Percentiles rank a stretch among this genome's conserved stretches.
phyloP scores from a whole-genome alignment of 2,329 filamentous ascomycete species.

The Phaeoacremonium minimum region DNA sequence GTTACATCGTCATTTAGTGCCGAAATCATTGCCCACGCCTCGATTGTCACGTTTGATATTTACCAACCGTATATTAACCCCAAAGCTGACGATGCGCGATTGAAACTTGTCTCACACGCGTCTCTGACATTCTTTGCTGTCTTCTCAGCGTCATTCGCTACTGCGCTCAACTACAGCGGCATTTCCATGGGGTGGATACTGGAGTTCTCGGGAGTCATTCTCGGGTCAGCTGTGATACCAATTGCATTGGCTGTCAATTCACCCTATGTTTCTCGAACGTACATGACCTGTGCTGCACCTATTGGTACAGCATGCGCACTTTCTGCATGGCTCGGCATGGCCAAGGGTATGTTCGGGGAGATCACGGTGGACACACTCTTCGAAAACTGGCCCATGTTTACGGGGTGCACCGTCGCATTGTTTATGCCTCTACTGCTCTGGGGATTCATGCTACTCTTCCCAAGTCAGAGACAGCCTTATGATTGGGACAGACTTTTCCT shows the following conservation, averaged over 20 bases:
- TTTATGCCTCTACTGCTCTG: constrained; percentile 3
- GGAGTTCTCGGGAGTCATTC: constrained; percentile 49
- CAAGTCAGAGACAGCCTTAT: constrained; percentile 5
- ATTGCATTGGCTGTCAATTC: constrained; percentile 45
- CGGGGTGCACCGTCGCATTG: constrained; percentile 9
- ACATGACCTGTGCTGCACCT: background rate
- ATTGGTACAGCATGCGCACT: constrained; percentile 46
- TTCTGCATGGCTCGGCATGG: constrained; percentile 46
- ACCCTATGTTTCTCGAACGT: constrained; percentile 15
- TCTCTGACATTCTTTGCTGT: constrained; percentile 48
- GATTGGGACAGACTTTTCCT: constrained; percentile 8
- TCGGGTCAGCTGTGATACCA: constrained; percentile 46
- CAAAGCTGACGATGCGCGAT: constrained; percentile 37
- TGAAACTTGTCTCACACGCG: constrained; percentile 47
- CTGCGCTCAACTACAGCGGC: constrained; percentile 47
- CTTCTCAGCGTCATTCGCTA: constrained; percentile 46
- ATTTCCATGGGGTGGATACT: constrained; percentile 50
- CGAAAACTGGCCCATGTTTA: constrained; percentile 10
- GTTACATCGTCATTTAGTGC: constrained; percentile 57
- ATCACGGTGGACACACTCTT: constrained; percentile 23
- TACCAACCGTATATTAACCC: constrained; percentile 46
- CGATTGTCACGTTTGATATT: constrained; percentile 50
- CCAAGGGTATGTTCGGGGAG: constrained; percentile 38
- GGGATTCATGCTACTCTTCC: constrained; percentile 3
- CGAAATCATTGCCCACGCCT: constrained; percentile 48